Percentiles rank a stretch among this genome's conserved stretches.
These are phyloP conservation scores for Tricharina praecox DNA, from an alignment of 495 filamentous ascomycete genomes.

Conservation along the genomic window DNA sequence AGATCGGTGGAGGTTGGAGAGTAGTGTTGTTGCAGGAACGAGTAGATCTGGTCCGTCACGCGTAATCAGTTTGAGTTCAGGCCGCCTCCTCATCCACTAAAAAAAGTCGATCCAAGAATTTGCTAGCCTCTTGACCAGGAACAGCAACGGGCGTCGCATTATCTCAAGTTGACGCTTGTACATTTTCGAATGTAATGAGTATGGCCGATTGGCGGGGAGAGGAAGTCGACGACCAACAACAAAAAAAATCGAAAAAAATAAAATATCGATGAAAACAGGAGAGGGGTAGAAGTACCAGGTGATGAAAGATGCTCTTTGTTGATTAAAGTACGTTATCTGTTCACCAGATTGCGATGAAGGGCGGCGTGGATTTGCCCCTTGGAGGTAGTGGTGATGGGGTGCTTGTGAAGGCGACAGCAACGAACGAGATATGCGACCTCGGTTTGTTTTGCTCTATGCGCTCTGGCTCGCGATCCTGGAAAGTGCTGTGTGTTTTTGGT, in stretches of 20 bases:
- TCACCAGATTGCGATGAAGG: conserved; percentile 2
- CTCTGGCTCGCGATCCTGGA: background rate
- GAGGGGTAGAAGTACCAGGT: background rate
- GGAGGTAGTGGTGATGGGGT: background rate
- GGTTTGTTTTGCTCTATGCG: background rate
- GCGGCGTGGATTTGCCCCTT: conserved; percentile 1
- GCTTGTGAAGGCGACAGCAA: too few species aligned
- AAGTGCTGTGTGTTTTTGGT: background rate
- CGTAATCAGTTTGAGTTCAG: conserved; percentile 9
- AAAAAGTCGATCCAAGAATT: background rate
- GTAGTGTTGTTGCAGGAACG: conserved; percentile 1
- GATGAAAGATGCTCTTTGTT: conserved; percentile 1
- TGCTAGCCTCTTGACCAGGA: conserved; percentile 2
- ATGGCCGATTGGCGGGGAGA: too few species aligned
- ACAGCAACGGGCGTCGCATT: conserved; percentile 1
- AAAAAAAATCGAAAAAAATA: background rate
- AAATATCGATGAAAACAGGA: background rate
- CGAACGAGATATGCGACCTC: background rate
- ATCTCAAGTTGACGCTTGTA: background rate
- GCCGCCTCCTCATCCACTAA: conserved; percentile 1
- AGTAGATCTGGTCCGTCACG: conserved; percentile 7
- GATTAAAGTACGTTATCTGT: background rate
- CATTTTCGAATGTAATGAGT: background rate
- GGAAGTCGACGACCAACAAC: too few species aligned
- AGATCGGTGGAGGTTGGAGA: conserved; percentile 5